Percentiles rank a stretch among this genome's conserved stretches.
phyloP scores from a whole-genome alignment of 202 grass and related monocot species.

The Zoysia matrella region DNA sequence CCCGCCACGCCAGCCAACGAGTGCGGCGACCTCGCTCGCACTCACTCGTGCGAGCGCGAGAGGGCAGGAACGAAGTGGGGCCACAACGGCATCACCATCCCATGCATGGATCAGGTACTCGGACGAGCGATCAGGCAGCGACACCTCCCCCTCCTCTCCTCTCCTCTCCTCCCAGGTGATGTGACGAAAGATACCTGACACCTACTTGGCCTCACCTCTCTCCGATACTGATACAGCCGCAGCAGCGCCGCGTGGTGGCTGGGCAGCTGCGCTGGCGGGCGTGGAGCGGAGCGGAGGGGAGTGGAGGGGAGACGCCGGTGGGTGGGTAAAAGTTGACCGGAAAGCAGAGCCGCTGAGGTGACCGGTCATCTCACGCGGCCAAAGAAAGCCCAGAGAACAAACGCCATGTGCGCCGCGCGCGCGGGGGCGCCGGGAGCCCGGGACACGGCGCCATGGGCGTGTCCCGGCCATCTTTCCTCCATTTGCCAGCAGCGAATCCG shows the following conservation, averaged over 20 bases:
- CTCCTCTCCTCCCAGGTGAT: conserved; percentile 39
- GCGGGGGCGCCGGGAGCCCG: no score
- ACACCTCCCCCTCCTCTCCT: not conserved
- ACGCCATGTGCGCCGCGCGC: no score
- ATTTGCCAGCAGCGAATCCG: no score
- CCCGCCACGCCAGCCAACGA: no score
- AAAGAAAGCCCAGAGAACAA: no score
- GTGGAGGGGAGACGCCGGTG: not conserved
- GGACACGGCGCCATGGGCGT: no score
- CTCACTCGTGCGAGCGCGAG: not conserved
- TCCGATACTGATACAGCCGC: not conserved
- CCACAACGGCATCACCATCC: conserved; percentile 7
- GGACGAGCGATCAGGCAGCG: not conserved
- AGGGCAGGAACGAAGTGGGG: not conserved
- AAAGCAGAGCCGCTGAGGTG: conserved; percentile 45
- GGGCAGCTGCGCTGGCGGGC: not conserved
- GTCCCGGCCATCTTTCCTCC: no score
- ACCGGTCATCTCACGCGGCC: conserved; percentile 23
- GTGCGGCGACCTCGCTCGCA: not conserved
- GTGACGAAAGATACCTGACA: conserved; percentile 62
- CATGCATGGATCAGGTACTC: conserved; percentile 5
- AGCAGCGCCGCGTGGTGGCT: no score
- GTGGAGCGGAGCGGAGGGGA: not conserved
- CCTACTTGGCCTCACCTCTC: no score
- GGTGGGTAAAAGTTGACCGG: conserved; percentile 48